Evolutionary conservation across 2,329 filamentous ascomycete species (phyloP).

Genomic region (Cordyceps sp.): DNA sequence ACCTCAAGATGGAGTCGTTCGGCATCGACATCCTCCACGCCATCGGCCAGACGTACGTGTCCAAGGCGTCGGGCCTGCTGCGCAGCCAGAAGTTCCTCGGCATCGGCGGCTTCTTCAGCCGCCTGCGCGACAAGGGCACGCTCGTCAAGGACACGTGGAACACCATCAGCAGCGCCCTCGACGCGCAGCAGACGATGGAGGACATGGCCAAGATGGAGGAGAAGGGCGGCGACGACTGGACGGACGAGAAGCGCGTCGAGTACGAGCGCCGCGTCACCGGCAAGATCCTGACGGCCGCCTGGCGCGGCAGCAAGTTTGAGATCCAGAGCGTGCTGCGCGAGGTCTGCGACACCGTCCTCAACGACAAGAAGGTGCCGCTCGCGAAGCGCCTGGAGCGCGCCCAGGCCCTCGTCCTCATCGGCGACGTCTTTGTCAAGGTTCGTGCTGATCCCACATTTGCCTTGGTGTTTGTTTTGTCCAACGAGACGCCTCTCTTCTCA

Average conservation of each 20-base stretch:
- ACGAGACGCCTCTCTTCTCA: too few relatives aligned
- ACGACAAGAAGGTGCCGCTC: slow-evolving; percentile 61
- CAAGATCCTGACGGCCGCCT: slow-evolving; percentile 93
- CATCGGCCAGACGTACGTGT: slow-evolving; percentile 78
- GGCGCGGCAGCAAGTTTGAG: slow-evolving; percentile 93
- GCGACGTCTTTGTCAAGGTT: slow-evolving; percentile 81
- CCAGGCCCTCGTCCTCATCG: slow-evolving; percentile 74
- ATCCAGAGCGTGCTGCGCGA: slow-evolving; percentile 92
- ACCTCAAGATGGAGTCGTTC: slow-evolving; percentile 98
- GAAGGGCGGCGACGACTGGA: slow-evolving; percentile 92
- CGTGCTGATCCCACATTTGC: slow-evolving; percentile 6
- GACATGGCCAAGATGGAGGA: slow-evolving; percentile 97
- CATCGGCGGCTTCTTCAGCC: slow-evolving; percentile 84
- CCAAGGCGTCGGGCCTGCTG: slow-evolving; percentile 73
- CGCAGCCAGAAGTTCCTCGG: slow-evolving; percentile 96
- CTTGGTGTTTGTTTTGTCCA: too few relatives aligned
- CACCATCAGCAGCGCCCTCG: slow-evolving; percentile 89
- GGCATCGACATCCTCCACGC: slow-evolving; percentile 92
- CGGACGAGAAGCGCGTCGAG: slow-evolving; percentile 89
- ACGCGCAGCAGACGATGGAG: slow-evolving; percentile 96
- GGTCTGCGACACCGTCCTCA: slow-evolving; percentile 78
- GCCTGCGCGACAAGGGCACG: slow-evolving; percentile 90
- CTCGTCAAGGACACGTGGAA: slow-evolving; percentile 98
- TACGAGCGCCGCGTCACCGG: slow-evolving; percentile 92
- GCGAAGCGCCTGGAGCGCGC: slow-evolving; percentile 82